phyloP scores from a whole-genome alignment of 2,329 filamentous ascomycete genomes.

The Colletotrichum scovillei region DNA sequence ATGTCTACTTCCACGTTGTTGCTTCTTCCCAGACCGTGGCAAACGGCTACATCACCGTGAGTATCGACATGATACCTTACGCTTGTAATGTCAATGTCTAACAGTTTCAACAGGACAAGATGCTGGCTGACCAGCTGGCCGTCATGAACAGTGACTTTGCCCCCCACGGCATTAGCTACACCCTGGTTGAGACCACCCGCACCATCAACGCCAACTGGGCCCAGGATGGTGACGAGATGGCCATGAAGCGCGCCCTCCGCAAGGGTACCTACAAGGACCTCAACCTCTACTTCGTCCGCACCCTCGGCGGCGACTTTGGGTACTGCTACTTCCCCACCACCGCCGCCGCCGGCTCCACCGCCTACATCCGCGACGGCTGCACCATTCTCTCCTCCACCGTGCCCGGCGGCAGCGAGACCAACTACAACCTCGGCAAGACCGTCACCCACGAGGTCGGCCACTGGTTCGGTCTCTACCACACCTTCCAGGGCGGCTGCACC shows the following conservation, averaged over 20 bases:
- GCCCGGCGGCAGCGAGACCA: slow-evolving; percentile 48
- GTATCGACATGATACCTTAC: neutral
- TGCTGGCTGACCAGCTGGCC: slow-evolving; percentile 53
- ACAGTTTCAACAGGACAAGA: slow-evolving; percentile 42
- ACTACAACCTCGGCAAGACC: slow-evolving; percentile 49
- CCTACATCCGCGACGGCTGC: slow-evolving; percentile 54
- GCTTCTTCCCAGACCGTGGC: slow-evolving; percentile 42
- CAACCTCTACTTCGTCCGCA: slow-evolving; percentile 57
- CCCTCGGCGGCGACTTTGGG: slow-evolving; percentile 51
- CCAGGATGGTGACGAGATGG: slow-evolving; percentile 49
- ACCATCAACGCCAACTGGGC: slow-evolving; percentile 62
- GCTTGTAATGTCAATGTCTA: neutral
- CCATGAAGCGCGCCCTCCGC: slow-evolving; percentile 58
- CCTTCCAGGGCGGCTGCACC: slow-evolving; percentile 55
- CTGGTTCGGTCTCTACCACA: slow-evolving; percentile 61
- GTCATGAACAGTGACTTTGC: slow-evolving; percentile 58
- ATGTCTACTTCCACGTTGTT: slow-evolving; percentile 53
- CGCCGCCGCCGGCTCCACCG: slow-evolving; percentile 43
- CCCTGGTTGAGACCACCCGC: slow-evolving; percentile 53
- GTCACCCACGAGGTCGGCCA: slow-evolving; percentile 58
- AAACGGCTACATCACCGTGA: slow-evolving; percentile 50
- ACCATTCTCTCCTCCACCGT: slow-evolving; percentile 49
- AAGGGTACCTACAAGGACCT: slow-evolving; percentile 55
- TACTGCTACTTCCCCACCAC: slow-evolving; percentile 60
- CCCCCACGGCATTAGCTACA: slow-evolving; percentile 57